A percentile compares a stretch with the other conserved stretches of the same genome.
Conservation (phyloP, 495 filamentous ascomycete genomes). For the Neurospora tetrasperma region DNA sequence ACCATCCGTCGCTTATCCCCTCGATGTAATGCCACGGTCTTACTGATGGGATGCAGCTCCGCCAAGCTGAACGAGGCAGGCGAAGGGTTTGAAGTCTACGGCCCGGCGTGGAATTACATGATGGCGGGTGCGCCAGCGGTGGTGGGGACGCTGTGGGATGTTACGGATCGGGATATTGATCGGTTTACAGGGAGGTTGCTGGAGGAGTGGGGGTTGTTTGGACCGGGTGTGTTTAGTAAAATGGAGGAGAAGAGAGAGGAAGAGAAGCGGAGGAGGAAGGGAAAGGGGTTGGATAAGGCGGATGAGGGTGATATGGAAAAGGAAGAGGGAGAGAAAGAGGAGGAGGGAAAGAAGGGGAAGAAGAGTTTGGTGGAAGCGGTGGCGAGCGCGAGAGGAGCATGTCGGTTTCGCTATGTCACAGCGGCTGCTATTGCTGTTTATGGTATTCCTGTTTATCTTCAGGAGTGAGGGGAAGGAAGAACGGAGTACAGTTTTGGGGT, state of each 20-base stretch:
- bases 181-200: conserved; percentile 68
- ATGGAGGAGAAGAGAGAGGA: conserved; percentile 17
- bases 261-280: conserved; percentile 14
- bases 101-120: conserved; percentile 84
- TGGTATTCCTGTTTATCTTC: conserved; percentile 83
- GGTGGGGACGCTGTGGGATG: conserved; percentile 90
- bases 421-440: conserved; percentile 89
- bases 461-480: neutral
- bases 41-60: conserved; percentile 88
- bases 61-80: conserved; percentile 69
- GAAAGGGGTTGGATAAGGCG: conserved; percentile 4
- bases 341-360: conserved; percentile 7
- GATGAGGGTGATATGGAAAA: conserved; percentile 4
- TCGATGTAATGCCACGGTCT: conserved; percentile 54
- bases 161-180: conserved; percentile 94
- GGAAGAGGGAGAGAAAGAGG: conserved; percentile 15
- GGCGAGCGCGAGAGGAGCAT: conserved; percentile 56
- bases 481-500: neutral
- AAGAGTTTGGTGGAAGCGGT: conserved; percentile 67
- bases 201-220: conserved; percentile 74
- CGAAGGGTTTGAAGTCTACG: conserved; percentile 71
- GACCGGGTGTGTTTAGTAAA: conserved; percentile 22
- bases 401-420: conserved; percentile 81
- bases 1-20: conserved; percentile 63
- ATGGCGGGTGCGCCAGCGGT: conserved; percentile 74